These are phyloP conservation scores for Neoboletus subvelutipes DNA, from an alignment of 768 basidiomycete species.

Conservation along the genomic window DNA sequence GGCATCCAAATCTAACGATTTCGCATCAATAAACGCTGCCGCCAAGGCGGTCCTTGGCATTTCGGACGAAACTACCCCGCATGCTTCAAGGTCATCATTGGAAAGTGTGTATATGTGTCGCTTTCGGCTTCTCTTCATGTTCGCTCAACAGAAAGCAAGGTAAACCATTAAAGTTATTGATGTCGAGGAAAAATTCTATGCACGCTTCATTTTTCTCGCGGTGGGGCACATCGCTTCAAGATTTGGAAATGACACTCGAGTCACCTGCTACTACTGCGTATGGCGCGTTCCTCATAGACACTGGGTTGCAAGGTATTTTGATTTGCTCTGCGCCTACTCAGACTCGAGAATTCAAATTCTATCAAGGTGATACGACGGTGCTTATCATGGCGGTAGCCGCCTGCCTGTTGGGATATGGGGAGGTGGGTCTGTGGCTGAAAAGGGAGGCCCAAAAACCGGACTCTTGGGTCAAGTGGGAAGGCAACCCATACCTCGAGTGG, in stretches of 20 bases:
- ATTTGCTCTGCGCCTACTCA: not conserved
- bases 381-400: conserved; percentile 4
- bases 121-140: not conserved
- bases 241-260: not conserved
- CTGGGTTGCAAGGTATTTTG: not conserved
- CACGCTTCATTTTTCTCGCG: not conserved
- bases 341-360: not conserved
- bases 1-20: not conserved
- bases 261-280: conserved; percentile 6
- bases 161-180: not conserved
- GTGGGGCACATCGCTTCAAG: not conserved
- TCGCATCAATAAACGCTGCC: not conserved
- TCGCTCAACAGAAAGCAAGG: not conserved
- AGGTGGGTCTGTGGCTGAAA: conserved; percentile 1
- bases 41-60: not conserved
- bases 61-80: not conserved
- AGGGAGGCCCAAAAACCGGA: conserved; percentile 1
- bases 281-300: conserved; percentile 6
- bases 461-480: conserved; percentile 5
- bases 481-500: conserved; percentile 3
- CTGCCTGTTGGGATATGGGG: conserved; percentile 1
- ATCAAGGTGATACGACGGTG: not conserved
- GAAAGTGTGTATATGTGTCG: not conserved
- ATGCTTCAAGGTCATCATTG: not conserved
- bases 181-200: not conserved